These are phyloP conservation scores for Fusarium luffae DNA, from an alignment of 2,329 filamentous ascomycete species.

Conservation along the genomic window DNA sequence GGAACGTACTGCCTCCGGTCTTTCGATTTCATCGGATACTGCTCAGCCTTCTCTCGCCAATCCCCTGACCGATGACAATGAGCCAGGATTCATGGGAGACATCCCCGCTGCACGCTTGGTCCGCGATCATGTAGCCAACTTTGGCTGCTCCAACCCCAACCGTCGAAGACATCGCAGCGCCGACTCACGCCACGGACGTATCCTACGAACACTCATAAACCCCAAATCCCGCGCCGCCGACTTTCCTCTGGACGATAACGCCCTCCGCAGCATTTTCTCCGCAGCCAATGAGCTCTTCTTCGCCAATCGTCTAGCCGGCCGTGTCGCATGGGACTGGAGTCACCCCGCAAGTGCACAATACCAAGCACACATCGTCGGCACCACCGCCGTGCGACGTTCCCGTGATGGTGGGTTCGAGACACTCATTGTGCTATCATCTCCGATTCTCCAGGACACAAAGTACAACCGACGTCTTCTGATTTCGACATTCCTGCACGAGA, in stretches of 20 bases:
- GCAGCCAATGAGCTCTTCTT: slow-evolving; percentile 74
- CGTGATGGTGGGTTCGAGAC: slow-evolving; percentile 67
- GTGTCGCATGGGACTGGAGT: slow-evolving; percentile 72
- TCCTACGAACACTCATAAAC: slow-evolving; percentile 67
- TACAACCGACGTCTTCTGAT: slow-evolving; percentile 72
- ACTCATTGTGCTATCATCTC: slow-evolving; percentile 69
- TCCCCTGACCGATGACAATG: slow-evolving; percentile 46
- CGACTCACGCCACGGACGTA: slow-evolving; percentile 66
- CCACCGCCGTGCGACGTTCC: slow-evolving; percentile 66
- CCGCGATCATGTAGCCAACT: slow-evolving; percentile 57
- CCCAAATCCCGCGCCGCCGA: slow-evolving; percentile 58
- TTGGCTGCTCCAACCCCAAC: slow-evolving; percentile 35
- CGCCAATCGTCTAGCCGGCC: slow-evolving; percentile 63
- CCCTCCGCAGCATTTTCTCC: slow-evolving; percentile 68
- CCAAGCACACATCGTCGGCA: slow-evolving; percentile 68
- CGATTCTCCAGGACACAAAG: slow-evolving; percentile 65
- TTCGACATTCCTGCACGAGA: slow-evolving; percentile 73
- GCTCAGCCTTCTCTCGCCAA: slow-evolving; percentile 47
- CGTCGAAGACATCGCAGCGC: slow-evolving; percentile 56
- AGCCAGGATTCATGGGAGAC: slow-evolving; percentile 56
- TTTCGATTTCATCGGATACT: slow-evolving; percentile 59
- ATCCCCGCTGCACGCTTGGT: slow-evolving; percentile 61
- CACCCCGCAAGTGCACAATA: slow-evolving; percentile 62
- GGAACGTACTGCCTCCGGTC: slow-evolving; percentile 62
- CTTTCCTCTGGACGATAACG: slow-evolving; percentile 67